phyloP scores from a whole-genome alignment of 169 alveolate species.

The Theileria luwenshuni region DNA sequence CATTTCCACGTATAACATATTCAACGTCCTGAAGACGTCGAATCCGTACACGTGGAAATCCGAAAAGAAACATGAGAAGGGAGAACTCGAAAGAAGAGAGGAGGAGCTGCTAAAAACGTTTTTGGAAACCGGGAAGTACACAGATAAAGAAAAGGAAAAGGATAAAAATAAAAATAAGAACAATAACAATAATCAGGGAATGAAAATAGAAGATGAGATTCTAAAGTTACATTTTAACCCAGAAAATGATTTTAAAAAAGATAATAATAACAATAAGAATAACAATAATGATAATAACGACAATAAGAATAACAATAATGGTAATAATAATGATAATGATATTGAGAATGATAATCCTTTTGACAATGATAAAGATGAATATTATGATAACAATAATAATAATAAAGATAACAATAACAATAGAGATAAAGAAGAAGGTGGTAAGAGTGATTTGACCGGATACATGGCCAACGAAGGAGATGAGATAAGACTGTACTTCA shows the following conservation, averaged over 20 bases:
- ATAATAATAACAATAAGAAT: neutral
- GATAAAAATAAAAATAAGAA: too few relatives aligned
- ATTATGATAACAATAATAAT: neutral
- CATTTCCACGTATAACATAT: slow-evolving; percentile 27
- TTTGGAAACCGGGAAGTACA: neutral
- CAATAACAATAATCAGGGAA: neutral
- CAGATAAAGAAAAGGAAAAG: too few relatives aligned
- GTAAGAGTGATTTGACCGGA: neutral
- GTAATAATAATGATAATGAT: neutral
- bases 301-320: neutral
- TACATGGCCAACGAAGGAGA: slow-evolving; percentile 17
- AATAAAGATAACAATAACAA: neutral
- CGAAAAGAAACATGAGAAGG: neutral
- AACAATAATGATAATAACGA: neutral
- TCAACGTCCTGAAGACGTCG: slow-evolving; percentile 14
- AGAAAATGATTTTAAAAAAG: neutral
- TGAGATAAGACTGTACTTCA: slow-evolving; percentile 27
- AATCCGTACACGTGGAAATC: neutral
- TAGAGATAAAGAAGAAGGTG: neutral
- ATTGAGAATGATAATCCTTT: neutral
- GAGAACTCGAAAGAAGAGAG: neutral
- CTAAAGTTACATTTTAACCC: neutral
- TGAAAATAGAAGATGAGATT: neutral
- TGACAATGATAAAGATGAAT: too few relatives aligned
- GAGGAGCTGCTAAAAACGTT: slow-evolving; percentile 1